phyloP scores from a whole-genome alignment of 257 asterid species.

The Solanum habrochaites region DNA sequence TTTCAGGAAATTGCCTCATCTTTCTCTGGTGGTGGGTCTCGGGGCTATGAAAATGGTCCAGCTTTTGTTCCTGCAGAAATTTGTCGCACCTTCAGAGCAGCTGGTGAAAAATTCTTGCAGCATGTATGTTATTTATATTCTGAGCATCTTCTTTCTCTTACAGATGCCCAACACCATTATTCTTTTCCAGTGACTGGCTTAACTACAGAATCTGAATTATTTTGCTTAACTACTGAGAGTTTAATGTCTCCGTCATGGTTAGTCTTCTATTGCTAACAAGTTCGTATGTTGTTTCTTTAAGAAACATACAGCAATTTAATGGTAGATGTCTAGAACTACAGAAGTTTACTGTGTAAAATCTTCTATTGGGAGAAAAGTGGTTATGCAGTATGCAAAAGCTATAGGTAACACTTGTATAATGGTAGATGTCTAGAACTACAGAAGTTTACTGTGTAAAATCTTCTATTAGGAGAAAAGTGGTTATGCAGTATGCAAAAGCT shows the following conservation, averaged over 20 bases:
- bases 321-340: neutral
- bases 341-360: neutral
- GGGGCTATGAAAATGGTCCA: slow-evolving; percentile 49
- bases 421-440: neutral
- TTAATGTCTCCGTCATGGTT: neutral
- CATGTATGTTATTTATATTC: slow-evolving; percentile 46
- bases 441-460: neutral
- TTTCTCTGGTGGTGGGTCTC: slow-evolving; percentile 65
- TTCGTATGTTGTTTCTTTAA: neutral
- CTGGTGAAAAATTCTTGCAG: slow-evolving; percentile 74
- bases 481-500: neutral
- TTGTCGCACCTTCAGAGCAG: slow-evolving; percentile 68
- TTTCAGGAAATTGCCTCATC: slow-evolving; percentile 80
- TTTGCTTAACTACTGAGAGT: neutral
- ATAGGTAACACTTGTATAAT: neutral
- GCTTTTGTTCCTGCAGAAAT: slow-evolving; percentile 74
- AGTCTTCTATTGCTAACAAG: neutral
- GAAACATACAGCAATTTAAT: neutral
- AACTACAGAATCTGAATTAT: neutral
- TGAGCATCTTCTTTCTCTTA: neutral
- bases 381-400: neutral
- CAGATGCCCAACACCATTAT: neutral
- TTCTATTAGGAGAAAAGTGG: neutral
- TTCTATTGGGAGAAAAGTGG: neutral
- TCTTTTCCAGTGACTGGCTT: neutral